phyloP scores from a whole-genome alignment of 805 yeast species.

The Deakozyma indianensis region DNA sequence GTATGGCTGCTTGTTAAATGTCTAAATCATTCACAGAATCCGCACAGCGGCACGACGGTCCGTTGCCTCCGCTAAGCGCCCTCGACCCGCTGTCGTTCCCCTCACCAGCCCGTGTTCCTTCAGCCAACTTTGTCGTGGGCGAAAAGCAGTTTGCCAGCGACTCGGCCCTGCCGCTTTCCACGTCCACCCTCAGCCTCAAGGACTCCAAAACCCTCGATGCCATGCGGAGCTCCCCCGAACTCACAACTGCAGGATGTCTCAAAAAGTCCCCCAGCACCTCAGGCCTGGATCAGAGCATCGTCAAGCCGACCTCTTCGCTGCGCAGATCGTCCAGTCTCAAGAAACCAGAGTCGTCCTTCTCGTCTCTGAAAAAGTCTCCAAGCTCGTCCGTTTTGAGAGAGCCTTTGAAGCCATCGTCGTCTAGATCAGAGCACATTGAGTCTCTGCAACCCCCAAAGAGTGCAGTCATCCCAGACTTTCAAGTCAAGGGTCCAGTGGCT shows the following conservation, averaged over 20 bases:
- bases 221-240: not conserved
- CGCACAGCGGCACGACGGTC: no score
- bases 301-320: not conserved
- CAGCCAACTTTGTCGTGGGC: not conserved
- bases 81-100: not conserved
- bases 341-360: no score
- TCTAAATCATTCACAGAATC: no score
- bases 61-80: no score
- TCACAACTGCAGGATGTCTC: not conserved
- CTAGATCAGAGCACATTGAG: no score
- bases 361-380: not conserved
- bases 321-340: not conserved
- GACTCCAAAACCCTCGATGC: not conserved
- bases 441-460: no score
- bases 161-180: not conserved
- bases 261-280: not conserved
- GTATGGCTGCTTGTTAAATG: no score
- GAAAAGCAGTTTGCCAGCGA: no score
- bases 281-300: not conserved
- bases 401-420: no score
- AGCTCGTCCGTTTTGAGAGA: no score
- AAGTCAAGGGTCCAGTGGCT: no score
- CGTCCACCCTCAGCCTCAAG: not conserved
- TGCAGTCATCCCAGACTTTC: no score
- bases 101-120: not conserved